Evolutionary conservation across 257 asterid species (phyloP), one percentile per base, ranked within the genome.

Genomic region (Penstemon eatonii): DNA sequence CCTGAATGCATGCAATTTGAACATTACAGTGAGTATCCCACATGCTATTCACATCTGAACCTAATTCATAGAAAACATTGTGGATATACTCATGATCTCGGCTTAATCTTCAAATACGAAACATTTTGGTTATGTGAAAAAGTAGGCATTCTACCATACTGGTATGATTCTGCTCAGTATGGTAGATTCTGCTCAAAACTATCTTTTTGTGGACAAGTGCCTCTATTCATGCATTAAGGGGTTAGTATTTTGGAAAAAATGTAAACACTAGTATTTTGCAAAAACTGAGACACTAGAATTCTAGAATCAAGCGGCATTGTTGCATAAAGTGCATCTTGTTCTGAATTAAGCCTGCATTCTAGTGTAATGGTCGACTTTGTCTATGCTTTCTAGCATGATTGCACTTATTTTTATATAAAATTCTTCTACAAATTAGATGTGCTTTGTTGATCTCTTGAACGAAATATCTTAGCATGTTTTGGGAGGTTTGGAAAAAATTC

Each of bases 21-120:
- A 5, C 63, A 10, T 57, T 37, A 38, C 8, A 64, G 4, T 12
- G 56, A 67, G 1, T 36, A 39, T 50, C 58, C 51, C 56, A 7
- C 43, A 45, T 67, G 65, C 65, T 37, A 18, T n/a, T 49, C 56
- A 56, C 56, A 60, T 56, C 33, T 56, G 46, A 42, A 50, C 49
- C 52, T 51, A 39, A 12, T 49, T 5, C 50, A 25, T 12, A 7
- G 41, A 40, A 59, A 59, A 38, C 37, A 12, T 2, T 47, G 37
- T n/a, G 38, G 12, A 5, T 52, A 18, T 54, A 67, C 53, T 55
- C 1, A 8, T 46, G 40, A 59, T 58, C 43, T 39, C 53, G 13
- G 38, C 71, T 52, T 46, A 53, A 64, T 12, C 25, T 52, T 66
- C 7, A 1, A 11, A 2, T 18, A 11, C 3, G 54, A 43, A 6